These are phyloP conservation scores for Chaetomium strumarium DNA, from an alignment of 2,329 filamentous ascomycete species.

Conservation along the genomic window DNA sequence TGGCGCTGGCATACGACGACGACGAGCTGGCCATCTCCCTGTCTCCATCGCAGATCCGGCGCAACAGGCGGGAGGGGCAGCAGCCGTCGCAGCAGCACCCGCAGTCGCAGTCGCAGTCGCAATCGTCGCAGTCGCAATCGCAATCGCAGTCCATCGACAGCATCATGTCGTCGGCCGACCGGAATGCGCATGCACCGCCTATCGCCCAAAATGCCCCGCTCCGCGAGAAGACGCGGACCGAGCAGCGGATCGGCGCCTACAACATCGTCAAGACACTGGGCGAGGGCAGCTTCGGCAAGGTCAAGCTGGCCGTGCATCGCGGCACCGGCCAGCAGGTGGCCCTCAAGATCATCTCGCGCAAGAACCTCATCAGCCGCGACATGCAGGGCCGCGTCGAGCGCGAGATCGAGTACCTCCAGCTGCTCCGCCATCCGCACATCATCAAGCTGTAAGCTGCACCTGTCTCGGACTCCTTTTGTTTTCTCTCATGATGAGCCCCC, in stretches of 20 bases:
- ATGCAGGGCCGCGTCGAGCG: constrained; percentile 97
- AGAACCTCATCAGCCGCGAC: constrained; percentile 92
- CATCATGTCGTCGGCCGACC: constrained; percentile 30
- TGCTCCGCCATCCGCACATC: constrained; percentile 94
- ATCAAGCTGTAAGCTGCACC: constrained; percentile 76
- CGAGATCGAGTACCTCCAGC: constrained; percentile 95
- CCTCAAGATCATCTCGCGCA: constrained; percentile 93
- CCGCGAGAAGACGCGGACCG: constrained; percentile 53
- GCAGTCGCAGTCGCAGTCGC: constrained; percentile 21
- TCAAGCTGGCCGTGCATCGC: constrained; percentile 91
- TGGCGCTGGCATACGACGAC: constrained; percentile 48
- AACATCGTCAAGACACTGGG: constrained; percentile 84
- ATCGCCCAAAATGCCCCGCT: constrained; percentile 28
- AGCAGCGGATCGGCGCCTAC: constrained; percentile 87
- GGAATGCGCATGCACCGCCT: constrained; percentile 9
- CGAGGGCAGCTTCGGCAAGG: constrained; percentile 97
- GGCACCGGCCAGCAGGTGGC: constrained; percentile 93
- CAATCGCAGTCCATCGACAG: constrained; percentile 23
- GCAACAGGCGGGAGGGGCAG: constrained; percentile 33
- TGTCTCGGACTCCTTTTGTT: background rate
- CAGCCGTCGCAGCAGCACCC: constrained; percentile 21
- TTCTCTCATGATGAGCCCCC: background rate
- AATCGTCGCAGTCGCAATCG: background rate
- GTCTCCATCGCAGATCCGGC: constrained; percentile 58
- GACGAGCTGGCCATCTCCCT: constrained; percentile 78